A percentile compares a stretch with the other conserved stretches of the same genome.
phyloP scores from a whole-genome alignment of 2,329 filamentous ascomycete genomes.

The Alternaria angustiovoidea region DNA sequence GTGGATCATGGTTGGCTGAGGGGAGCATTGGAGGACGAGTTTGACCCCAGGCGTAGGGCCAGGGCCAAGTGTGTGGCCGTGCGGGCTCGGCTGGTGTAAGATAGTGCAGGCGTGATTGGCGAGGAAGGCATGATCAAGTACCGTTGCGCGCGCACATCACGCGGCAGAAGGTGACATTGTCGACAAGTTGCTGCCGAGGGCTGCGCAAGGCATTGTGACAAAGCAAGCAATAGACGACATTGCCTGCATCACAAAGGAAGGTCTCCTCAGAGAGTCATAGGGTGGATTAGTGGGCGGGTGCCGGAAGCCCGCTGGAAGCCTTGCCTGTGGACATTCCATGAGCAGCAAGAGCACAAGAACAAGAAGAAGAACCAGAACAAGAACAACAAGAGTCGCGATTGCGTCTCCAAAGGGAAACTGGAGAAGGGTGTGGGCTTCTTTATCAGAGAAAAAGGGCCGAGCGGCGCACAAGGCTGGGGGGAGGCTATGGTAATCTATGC shows the following conservation, averaged over 20 bases:
- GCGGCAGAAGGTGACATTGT: conserved; percentile 19
- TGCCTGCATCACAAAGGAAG: too few relatives aligned
- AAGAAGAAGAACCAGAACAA: too few relatives aligned
- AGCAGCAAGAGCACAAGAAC: background rate
- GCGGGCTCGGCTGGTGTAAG: conserved; percentile 24
- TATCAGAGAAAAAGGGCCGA: conserved; percentile 6
- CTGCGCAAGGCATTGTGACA: background rate
- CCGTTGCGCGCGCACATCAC: conserved; percentile 24
- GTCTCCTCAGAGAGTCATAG: conserved; percentile 20
- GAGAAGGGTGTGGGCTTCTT: background rate
- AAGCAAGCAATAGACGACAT: conserved; percentile 8
- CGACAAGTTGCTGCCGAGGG: background rate
- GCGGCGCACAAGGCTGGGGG: conserved; percentile 9
- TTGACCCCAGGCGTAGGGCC: conserved; percentile 41
- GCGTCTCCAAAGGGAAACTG: background rate
- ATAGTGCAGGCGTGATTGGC: conserved; percentile 24
- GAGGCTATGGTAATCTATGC: conserved; percentile 17
- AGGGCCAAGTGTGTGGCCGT: conserved; percentile 39
- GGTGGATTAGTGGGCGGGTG: conserved; percentile 26
- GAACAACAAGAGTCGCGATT: too few relatives aligned
- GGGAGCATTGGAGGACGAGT: conserved; percentile 21
- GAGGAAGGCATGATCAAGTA: conserved; percentile 7
- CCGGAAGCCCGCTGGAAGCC: conserved; percentile 14
- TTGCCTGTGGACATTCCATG: conserved; percentile 4
- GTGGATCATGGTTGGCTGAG: conserved; percentile 36